Evolutionary conservation across 192 early-diverging fungal species (phyloP).

Genomic region (Chytriomyces sp.): DNA sequence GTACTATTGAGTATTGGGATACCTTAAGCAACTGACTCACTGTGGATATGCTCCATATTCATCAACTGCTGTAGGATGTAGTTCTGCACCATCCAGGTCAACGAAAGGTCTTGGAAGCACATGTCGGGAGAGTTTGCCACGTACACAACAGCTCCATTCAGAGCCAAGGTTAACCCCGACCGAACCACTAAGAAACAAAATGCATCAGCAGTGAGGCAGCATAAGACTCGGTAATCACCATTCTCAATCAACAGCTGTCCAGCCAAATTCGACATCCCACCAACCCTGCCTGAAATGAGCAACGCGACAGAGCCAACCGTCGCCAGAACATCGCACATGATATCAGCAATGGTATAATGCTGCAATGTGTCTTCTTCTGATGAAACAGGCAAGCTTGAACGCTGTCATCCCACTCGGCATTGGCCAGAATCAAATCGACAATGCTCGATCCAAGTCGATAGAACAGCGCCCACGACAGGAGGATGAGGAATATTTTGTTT

Average conservation of each 20-base stretch:
- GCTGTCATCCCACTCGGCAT: not conserved
- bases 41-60: not conserved
- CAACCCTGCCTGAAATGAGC: not conserved
- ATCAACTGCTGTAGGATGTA: not conserved
- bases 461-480: not conserved
- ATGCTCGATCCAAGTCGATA: slow-evolving; percentile 6
- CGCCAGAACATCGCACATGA: not conserved
- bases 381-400: not conserved
- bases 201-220: too few species aligned
- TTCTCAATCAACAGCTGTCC: too few species aligned
- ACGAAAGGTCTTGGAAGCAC: not conserved
- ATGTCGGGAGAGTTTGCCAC: not conserved
- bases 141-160: not conserved
- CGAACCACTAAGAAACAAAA: not conserved
- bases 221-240: too few species aligned
- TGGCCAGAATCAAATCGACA: not conserved
- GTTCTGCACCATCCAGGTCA: not conserved
- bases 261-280: not conserved
- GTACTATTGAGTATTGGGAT: too few species aligned
- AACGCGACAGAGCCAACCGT: not conserved
- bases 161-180: not conserved
- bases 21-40: too few species aligned
- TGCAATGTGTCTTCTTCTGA: not conserved
- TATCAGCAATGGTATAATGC: slow-evolving; percentile 6
- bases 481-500: not conserved